Conservation (phyloP, 1,139 yeast species). For the Blastobotrys aristatus region DNA sequence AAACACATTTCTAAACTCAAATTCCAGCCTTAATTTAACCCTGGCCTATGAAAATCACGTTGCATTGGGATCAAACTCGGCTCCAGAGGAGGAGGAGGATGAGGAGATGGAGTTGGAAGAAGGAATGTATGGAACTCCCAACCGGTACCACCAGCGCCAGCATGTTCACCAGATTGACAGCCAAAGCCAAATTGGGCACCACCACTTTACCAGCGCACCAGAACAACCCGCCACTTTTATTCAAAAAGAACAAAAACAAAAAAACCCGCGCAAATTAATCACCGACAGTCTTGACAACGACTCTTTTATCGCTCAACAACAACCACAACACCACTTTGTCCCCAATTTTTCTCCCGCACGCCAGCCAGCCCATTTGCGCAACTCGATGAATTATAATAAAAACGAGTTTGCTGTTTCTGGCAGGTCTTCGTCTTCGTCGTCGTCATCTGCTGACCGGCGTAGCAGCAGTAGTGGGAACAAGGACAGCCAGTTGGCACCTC, state of each 20-base stretch:
- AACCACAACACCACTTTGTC: background rate
- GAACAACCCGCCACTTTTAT: background rate
- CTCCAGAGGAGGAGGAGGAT: too few species aligned
- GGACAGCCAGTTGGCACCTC: background rate
- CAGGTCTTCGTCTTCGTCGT: background rate
- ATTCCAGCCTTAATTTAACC: constrained; percentile 2
- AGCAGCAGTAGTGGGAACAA: too few species aligned
- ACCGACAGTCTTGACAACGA: too few species aligned
- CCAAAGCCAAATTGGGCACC: background rate
- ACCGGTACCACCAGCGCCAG: too few species aligned
- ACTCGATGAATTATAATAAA: too few species aligned
- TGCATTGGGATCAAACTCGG: background rate
- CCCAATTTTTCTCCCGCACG: background rate
- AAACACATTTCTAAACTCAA: background rate
- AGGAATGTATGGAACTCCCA: too few species aligned
- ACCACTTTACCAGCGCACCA: background rate
- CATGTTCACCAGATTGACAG: too few species aligned
- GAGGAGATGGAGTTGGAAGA: too few species aligned
- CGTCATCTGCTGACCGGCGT: background rate
- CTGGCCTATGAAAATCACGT: background rate
- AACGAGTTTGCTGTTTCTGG: too few species aligned
- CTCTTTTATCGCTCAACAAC: too few species aligned
- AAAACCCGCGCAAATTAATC: background rate
- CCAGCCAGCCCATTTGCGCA: too few species aligned
- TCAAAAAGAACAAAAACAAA: background rate